Conservation (phyloP, 2,329 filamentous ascomycete genomes). For the Trichoderma pleuroti region DNA sequence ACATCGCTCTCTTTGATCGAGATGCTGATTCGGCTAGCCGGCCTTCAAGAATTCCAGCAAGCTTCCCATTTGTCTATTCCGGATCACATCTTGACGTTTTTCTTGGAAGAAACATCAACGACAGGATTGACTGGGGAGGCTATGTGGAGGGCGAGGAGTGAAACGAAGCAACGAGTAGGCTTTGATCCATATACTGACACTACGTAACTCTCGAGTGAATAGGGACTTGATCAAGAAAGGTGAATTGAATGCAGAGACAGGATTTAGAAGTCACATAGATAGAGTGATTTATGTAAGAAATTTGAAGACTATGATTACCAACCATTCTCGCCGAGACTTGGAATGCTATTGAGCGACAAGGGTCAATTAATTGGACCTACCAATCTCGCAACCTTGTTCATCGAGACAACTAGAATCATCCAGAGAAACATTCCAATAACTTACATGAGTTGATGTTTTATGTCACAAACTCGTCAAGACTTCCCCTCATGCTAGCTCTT, state of each 20-base stretch:
- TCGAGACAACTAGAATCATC: not conserved
- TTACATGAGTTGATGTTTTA: not conserved
- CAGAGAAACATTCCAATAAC: not conserved
- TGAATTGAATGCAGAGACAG: not conserved
- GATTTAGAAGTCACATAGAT: not conserved
- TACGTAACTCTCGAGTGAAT: not conserved
- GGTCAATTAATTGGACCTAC: not conserved
- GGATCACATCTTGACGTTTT: constrained; percentile 86
- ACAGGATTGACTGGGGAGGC: constrained; percentile 48
- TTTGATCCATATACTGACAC: constrained; percentile 55
- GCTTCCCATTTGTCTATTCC: constrained; percentile 83
- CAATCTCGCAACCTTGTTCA: not conserved
- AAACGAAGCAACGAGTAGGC: constrained; percentile 48
- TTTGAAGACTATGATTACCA: not conserved
- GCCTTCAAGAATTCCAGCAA: constrained; percentile 90
- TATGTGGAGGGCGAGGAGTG: constrained; percentile 42
- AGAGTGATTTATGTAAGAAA: not conserved
- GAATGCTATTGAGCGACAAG: not conserved
- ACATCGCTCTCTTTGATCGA: constrained; percentile 73
- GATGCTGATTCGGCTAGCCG: constrained; percentile 79
- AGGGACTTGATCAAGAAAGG: not conserved
- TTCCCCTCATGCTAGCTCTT: not conserved
- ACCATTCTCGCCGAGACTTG: not conserved
- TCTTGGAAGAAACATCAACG: constrained; percentile 62
- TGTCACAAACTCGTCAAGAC: not conserved